phyloP scores from a whole-genome alignment of 345 rosid species.

The Arabidopsis thaliana region TAIR10.1 NC_003070.9:17803001-17803500 shows the following conservation, averaged over 20 bases:
- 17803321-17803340: no score
- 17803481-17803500: slow-evolving; percentile 76
- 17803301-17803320: neutral
- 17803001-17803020: neutral
- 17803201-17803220: slow-evolving; percentile 75
- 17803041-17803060: slow-evolving; percentile 55
- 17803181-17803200: slow-evolving; percentile 85
- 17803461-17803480: slow-evolving; percentile 69
- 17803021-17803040: slow-evolving; percentile 8
- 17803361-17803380: no score
- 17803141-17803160: slow-evolving; percentile 63
- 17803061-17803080: slow-evolving; percentile 44
- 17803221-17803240: slow-evolving; percentile 61
- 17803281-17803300: slow-evolving; percentile 80
- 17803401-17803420: slow-evolving; percentile 6
- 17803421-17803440: slow-evolving; percentile 41
- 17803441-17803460: slow-evolving; percentile 82
- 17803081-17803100: slow-evolving; percentile 45
- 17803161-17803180: slow-evolving; percentile 61
- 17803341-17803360: neutral
- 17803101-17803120: slow-evolving; percentile 55
- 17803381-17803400: neutral
- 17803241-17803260: slow-evolving; percentile 80
- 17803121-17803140: slow-evolving; percentile 57
- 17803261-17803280: slow-evolving; percentile 83